Evolutionary conservation across 2,329 filamentous ascomycete species (phyloP), one percentile per base, ranked within the genome.

Genomic region (Trichoderma arundinaceum): DNA sequence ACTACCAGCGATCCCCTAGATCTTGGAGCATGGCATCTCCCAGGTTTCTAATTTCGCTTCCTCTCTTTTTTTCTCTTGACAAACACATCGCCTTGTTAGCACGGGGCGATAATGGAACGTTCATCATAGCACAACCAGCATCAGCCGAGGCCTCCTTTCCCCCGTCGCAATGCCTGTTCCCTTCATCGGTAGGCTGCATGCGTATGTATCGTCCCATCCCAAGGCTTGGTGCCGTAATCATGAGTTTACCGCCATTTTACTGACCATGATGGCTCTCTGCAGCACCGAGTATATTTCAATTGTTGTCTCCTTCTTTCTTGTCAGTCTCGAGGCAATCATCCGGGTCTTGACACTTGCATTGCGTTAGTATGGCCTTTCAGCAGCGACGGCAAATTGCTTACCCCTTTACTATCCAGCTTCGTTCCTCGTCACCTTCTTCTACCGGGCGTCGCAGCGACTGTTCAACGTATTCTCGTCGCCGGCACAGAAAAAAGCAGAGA

Each of bases 241-340:
- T 15, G 41, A 58, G 33, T 66, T 66, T 51, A 32, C 61, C 53
- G 57, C 48, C 43, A 33, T 58, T 28, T 62, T 54, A 41, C 49
- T 64, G 28, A 66, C 65, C 48, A 32, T 4, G 33, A 59, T 60
- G 35, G 53, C 33, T 9, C 15, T 59, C 19, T 44, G 67, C 69
- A 93, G 91, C 77, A 85, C 85, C 78, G 94, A 99, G 81, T 98
- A 98, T 80, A 79, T 96, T 69, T 92, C 94, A 44, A 86, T 99
- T 49, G 79, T 95, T 53, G 88, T 89, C 64, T 98, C 94, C 7
- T 91, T 98, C 73, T 73, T 92, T 60, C 86, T 99, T 43, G 89
- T 98, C 66, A 84, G 88, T 53, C 84, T 97, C 70, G 95, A 99
- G 78, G 88, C 89, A 65, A 74, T 96, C 67, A 90, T 97, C 72